Conservation (phyloP, 768 basidiomycete genomes). For the Lactarius quietus region DNA sequence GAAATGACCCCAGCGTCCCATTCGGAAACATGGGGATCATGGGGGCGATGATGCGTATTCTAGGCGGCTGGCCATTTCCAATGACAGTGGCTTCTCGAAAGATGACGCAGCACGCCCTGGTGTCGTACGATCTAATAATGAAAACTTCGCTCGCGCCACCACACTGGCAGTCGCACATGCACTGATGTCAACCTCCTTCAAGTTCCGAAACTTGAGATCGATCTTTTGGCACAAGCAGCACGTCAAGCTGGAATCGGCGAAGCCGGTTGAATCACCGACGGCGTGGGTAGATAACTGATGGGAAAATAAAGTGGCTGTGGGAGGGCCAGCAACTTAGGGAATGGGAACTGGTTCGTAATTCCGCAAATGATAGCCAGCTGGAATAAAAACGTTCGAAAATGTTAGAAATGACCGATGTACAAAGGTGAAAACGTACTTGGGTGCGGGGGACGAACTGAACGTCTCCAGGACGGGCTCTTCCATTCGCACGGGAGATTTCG, state of each 20-base stretch:
- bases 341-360: conserved; percentile 75
- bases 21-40: conserved; percentile 83
- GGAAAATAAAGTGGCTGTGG: conserved; percentile 72
- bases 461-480: conserved; percentile 6
- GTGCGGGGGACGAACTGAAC: conserved; percentile 4
- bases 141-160: conserved; percentile 46
- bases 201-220: conserved; percentile 67
- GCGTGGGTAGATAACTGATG: conserved; percentile 82
- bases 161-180: conserved; percentile 45
- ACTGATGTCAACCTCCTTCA: conserved; percentile 65
- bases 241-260: conserved; percentile 57
- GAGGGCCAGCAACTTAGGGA: too few relatives aligned
- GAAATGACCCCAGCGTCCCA: conserved; percentile 41
- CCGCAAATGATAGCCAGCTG: conserved; percentile 75
- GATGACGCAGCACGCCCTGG: conserved; percentile 49
- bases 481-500: conserved; percentile 27
- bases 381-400: neutral
- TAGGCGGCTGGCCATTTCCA: conserved; percentile 51
- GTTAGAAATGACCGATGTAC: conserved; percentile 3
- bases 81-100: conserved; percentile 76
- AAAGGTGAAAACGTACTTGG: conserved; percentile 15
- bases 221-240: conserved; percentile 55
- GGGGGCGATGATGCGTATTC: conserved; percentile 43
- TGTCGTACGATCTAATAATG: conserved; percentile 50
- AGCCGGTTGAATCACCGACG: conserved; percentile 72